These are phyloP conservation scores for Tylopilus felleus DNA, from an alignment of 768 basidiomycete species.

Conservation along the genomic window DNA sequence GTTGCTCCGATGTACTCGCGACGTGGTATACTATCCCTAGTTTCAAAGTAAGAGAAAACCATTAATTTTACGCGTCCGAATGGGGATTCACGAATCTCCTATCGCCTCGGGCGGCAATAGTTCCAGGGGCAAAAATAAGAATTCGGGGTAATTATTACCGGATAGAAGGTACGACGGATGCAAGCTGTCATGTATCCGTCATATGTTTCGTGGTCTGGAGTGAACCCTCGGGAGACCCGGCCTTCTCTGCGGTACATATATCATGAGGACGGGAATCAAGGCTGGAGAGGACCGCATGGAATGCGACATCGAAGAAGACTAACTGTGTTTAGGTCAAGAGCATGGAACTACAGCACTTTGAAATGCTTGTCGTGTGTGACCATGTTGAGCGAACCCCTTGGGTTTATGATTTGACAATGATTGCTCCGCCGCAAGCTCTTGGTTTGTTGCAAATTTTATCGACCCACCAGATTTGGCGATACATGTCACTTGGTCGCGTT, in stretches of 20 bases:
- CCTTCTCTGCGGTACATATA: not conserved
- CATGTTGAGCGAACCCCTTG: not conserved
- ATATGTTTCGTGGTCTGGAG: not conserved
- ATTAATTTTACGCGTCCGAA: constrained; percentile 2
- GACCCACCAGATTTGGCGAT: not conserved
- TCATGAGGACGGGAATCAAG: constrained; percentile 6
- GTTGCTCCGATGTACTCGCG: not conserved
- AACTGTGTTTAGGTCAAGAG: not conserved
- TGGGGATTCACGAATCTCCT: constrained; percentile 3
- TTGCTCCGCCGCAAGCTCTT: not conserved
- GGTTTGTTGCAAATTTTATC: not conserved
- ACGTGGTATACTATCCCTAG: constrained; percentile 1
- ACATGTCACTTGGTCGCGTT: not conserved
- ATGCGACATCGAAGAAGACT: not conserved
- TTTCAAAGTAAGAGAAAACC: constrained; percentile 2
- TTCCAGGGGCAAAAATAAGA: not conserved
- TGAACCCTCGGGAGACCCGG: not conserved
- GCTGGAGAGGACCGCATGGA: constrained; percentile 3
- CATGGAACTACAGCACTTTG: not conserved
- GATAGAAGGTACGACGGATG: not conserved
- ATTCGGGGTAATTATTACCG: not conserved
- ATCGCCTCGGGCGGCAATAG: not conserved
- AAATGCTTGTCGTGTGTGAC: not conserved
- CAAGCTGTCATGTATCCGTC: not conserved
- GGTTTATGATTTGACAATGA: not conserved